phyloP scores from a whole-genome alignment of 2,329 filamentous ascomycete species.

The Pseudonectria buxi region DNA sequence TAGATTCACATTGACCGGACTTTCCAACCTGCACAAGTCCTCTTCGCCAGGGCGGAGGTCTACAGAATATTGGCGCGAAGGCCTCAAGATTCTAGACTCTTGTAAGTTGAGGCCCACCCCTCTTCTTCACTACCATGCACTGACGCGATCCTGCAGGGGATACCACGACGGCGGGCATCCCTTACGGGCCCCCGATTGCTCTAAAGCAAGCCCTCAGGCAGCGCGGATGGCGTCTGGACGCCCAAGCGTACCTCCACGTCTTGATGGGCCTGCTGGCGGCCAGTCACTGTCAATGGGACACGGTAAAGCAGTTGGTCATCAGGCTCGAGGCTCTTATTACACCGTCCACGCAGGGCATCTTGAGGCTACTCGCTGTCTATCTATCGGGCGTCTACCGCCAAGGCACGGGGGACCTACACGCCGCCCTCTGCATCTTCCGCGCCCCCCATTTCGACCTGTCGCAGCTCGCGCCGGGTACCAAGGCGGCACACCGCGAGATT shows the following conservation, averaged over 20 bases:
- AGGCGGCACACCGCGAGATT: conserved; percentile 55
- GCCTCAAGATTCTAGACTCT: conserved; percentile 39
- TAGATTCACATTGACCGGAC: conserved; percentile 50
- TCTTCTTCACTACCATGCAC: not conserved
- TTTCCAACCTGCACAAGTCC: conserved; percentile 37
- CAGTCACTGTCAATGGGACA: conserved; percentile 62
- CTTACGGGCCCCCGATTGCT: conserved; percentile 39
- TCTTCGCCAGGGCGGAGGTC: conserved; percentile 27
- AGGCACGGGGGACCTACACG: conserved; percentile 64
- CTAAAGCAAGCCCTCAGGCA: conserved; percentile 52
- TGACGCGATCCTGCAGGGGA: conserved; percentile 26
- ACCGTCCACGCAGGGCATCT: conserved; percentile 34
- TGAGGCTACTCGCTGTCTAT: conserved; percentile 55
- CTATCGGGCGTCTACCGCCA: conserved; percentile 71
- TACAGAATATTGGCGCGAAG: conserved; percentile 36
- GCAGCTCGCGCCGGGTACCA: conserved; percentile 30
- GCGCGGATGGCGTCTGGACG: conserved; percentile 56
- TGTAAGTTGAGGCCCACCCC: conserved; percentile 27
- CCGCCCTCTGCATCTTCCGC: conserved; percentile 61
- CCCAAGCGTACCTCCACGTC: conserved; percentile 64
- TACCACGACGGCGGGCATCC: conserved; percentile 26
- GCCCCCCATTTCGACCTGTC: conserved; percentile 48
- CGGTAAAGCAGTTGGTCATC: conserved; percentile 51
- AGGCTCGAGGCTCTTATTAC: conserved; percentile 42
- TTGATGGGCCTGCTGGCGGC: conserved; percentile 64